These are phyloP conservation scores for Canna indica DNA, from an alignment of 176 grass and related monocot species.

Conservation along the genomic window DNA sequence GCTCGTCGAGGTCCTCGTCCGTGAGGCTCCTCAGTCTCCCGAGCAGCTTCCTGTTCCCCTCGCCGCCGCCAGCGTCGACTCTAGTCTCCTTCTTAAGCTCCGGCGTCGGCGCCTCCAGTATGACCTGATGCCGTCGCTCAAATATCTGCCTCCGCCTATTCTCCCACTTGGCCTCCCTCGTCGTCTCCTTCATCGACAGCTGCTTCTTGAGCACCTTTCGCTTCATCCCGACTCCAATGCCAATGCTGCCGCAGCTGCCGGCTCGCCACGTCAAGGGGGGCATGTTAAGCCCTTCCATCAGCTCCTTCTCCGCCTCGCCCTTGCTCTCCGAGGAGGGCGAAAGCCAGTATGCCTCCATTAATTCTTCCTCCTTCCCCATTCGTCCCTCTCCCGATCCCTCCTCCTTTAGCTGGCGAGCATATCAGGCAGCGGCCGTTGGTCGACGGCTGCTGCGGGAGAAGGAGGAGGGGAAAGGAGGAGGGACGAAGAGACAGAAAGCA, in stretches of 20 bases:
- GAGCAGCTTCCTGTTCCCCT: neutral
- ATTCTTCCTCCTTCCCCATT: neutral
- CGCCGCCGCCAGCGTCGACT: no score
- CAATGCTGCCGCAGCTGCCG: neutral
- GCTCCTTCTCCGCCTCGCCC: neutral
- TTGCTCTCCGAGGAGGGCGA: neutral
- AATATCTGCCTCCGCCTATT: slow-evolving; percentile 5
- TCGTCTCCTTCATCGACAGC: slow-evolving; percentile 23
- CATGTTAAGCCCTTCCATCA: neutral
- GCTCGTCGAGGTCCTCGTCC: slow-evolving; percentile 21
- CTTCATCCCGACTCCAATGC: neutral
- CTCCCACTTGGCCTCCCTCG: slow-evolving; percentile 23
- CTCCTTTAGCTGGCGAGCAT: neutral
- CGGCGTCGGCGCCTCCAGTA: neutral
- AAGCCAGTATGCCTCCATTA: neutral
- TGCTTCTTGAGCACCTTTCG: slow-evolving; percentile 11
- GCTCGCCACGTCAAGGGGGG: neutral
- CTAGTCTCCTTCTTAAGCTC: neutral
- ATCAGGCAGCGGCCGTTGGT: neutral
- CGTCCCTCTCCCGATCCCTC: neutral
- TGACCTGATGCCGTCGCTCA: neutral
- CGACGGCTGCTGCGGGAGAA: neutral
- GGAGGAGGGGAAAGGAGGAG: neutral
- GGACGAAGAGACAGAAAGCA: neutral
- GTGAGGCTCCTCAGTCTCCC: slow-evolving; percentile 7